Base-by-base conservation (phyloP, 1,284 basidiomycete genomes). In the Stygiomarasmius scandens region DNA sequence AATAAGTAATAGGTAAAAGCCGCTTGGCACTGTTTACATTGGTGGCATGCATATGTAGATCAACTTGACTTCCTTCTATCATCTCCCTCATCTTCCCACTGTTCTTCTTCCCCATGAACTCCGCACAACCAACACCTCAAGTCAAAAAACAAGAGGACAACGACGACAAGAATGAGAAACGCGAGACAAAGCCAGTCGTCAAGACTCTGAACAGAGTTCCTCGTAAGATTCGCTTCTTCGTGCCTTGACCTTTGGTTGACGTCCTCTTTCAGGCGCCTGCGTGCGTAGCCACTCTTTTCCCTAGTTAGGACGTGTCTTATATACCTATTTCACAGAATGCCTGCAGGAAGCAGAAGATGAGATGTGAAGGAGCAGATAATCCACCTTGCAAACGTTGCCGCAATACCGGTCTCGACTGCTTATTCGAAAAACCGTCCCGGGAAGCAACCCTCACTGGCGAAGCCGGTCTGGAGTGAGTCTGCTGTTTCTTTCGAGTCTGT, bases 341-440 rank as follows among this genome's bases (percentile, higher is more conserved):
- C 16, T 92, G 90, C 71, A 80, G 90, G 63, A 90, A 91, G 67
- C 91, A 93, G 74, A 93, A 93, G 74, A 93, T 93, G 90, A 80
- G 90, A 64, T 93, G 90, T 66, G 90, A 95, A 77, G 92, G 92
- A 4, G 93, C 93, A 46, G 93, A 95, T 71, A 92, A 91, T 64
- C 93, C 93, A 25, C 94, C 94, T 19, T 96, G 94, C 73, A 88
- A 91, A 67, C 84, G 94, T 38, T 96, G 94, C 72, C 82, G 90
- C 48, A 90, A 93, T 65, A 87, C 90, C 22, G 88, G 90, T 6
- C 80, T 94, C 19, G 89, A 92, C 50, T 96, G 93, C 76, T 81
- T 95, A 19, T 95, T 96, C 66, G 93, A 95, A 70, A 95, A 95
- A 63, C 93, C 93, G 2, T 87, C 88, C 11, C 82, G 91, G 63